Evolutionary conservation across 2,329 filamentous ascomycete genomes (phyloP), one percentile per base, ranked within the genome.

Genomic region (Neofusicoccum laricinum): DNA sequence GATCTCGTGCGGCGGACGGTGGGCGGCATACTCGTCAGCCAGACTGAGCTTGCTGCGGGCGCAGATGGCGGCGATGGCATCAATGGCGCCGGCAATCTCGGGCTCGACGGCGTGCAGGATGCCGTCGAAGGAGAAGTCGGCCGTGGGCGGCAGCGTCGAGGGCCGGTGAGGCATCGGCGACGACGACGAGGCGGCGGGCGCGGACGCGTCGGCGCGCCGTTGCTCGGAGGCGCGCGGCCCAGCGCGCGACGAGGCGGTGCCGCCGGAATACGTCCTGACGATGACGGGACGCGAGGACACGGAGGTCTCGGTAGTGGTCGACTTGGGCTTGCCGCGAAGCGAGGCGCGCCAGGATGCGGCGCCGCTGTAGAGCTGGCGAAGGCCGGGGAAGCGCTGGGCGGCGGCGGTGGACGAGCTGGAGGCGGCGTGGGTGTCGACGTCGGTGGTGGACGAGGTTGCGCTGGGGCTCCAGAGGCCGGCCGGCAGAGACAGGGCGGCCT

Each of bases 41-140:
- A 88, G 75, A 68, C 85, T 87, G 70, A 87, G 76, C 68, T 82
- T 82, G 72, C 84, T 88, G 65, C 85, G 80, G 3, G 86, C 86
- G 68, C 85, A 86, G 66, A 88, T 87, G 69, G 87, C 85, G 25
- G 86, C 85, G 68, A 88, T 88, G 15, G 84, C 84, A 69, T 88
- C 84, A 61, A 88, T 80, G 10, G 85, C 85, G 14, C 76, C 76
- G 66, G 83, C 78, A 51, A 88, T 85, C 68, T 88, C 85, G 12
- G 84, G 81, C 64, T 87, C 84, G 63, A 86, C 83, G 32, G 84
- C 82, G 25, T 79, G 79, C 14, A 86, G 75, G 65, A 86, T 85
- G 32, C 80, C 80, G 34, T 82, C 82, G 68, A 86, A 86, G 57
- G 82, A 82, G 70, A 86, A 86, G 62, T 83, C 82, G 21, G 83